These are phyloP conservation scores for Thermochaetoides thermophila DNA, from an alignment of 495 filamentous ascomycete genomes.

Conservation along the genomic window DNA sequence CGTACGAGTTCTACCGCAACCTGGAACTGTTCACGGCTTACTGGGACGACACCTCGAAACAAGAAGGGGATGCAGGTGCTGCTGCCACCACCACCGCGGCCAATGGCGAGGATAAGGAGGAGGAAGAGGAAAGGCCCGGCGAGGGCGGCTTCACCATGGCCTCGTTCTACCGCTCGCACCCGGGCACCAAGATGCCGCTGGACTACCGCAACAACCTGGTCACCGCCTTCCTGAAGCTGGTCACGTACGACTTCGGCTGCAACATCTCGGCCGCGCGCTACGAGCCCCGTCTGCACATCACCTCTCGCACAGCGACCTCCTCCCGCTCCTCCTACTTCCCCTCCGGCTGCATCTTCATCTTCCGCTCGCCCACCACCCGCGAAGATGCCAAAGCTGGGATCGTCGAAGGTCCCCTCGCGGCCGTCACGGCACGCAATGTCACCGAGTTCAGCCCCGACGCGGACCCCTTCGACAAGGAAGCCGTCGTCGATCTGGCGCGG, in stretches of 20 bases:
- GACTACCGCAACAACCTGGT: constrained; percentile 58
- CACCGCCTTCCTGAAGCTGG: constrained; percentile 59
- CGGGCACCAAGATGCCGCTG: constrained; percentile 60
- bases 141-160: no score
- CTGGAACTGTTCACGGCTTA: constrained; percentile 35
- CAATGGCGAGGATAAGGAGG: constrained; percentile 2
- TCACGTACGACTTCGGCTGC: constrained; percentile 67
- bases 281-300: constrained; percentile 47
- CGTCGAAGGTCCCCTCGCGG: constrained; percentile 64
- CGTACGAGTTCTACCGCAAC: constrained; percentile 43
- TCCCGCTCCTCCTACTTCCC: constrained; percentile 35
- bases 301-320: constrained; percentile 33
- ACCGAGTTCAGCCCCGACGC: constrained; percentile 27
- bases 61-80: constrained; percentile 11
- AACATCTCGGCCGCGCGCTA: constrained; percentile 47
- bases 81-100: constrained; percentile 16
- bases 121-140: constrained; percentile 2
- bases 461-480: constrained; percentile 19
- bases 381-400: constrained; percentile 55
- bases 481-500: constrained; percentile 52
- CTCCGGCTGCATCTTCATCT: constrained; percentile 41
- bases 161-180: constrained; percentile 38
- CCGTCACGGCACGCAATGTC: constrained; percentile 39
- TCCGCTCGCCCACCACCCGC: constrained; percentile 51
- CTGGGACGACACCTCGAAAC: constrained; percentile 38